phyloP scores from a whole-genome alignment of 768 basidiomycete genomes.

The Termitomyces sp. region DNA sequence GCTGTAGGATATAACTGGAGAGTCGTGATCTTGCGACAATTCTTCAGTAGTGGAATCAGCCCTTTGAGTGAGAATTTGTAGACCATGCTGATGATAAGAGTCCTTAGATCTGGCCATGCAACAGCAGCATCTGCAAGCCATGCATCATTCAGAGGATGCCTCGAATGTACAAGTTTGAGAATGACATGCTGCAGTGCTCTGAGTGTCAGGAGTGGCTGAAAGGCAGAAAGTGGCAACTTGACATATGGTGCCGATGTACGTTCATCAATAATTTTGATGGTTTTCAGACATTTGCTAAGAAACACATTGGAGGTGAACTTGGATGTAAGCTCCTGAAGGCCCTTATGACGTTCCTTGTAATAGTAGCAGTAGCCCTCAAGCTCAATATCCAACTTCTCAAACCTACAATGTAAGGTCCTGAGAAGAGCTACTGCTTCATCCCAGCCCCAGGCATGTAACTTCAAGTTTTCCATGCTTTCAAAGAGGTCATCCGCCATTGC shows the following conservation, averaged over 20 bases:
- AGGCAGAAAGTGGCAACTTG: neutral
- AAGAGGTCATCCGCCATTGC: neutral
- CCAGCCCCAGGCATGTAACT: neutral
- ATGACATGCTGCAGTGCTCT: neutral
- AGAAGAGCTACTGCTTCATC: neutral
- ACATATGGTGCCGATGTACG: no score
- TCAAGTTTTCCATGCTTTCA: neutral
- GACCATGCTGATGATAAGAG: neutral
- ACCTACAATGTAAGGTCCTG: neutral
- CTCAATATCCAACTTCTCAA: neutral
- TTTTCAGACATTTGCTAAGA: neutral
- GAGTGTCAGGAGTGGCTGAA: neutral
- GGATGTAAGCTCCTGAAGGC: neutral
- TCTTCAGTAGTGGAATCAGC: neutral
- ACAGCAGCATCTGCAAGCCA: slow-evolving; percentile 1
- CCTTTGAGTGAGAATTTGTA: neutral
- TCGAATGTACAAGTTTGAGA: neutral
- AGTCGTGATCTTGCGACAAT: slow-evolving; percentile 1
- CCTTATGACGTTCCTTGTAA: neutral
- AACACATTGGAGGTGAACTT: neutral
- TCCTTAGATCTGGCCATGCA: neutral
- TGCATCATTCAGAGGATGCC: neutral
- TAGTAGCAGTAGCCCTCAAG: neutral
- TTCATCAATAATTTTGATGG: neutral
- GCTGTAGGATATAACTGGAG: neutral